A percentile compares a stretch with the other conserved stretches of the same genome.
Conservation (phyloP, 1,284 basidiomycete genomes). For the Ceratobasidium sp. region DNA sequence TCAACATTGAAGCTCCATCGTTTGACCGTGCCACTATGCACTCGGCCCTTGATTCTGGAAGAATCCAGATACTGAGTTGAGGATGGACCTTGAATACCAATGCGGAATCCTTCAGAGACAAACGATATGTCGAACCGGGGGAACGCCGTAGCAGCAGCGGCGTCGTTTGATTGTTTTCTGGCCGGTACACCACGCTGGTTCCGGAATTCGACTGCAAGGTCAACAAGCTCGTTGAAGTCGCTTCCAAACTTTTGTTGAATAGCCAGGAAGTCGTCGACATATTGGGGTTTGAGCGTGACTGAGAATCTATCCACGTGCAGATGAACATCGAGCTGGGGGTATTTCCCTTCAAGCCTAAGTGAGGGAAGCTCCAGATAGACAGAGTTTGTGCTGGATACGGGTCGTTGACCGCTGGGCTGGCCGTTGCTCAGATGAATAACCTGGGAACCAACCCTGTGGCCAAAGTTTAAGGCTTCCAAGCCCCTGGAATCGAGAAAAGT, state of each 20-base stretch:
- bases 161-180: conserved; percentile 49
- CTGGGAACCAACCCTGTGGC: conserved; percentile 73
- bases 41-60: conserved; percentile 71
- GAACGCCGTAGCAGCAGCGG: conserved; percentile 32
- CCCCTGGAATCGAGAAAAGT: conserved; percentile 59
- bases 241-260: conserved; percentile 88
- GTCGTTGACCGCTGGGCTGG: conserved; percentile 62
- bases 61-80: conserved; percentile 80
- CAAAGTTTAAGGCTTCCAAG: conserved; percentile 62
- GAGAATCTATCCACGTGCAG: conserved; percentile 75
- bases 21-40: conserved; percentile 61
- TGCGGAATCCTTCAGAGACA: conserved; percentile 79
- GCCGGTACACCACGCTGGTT: conserved; percentile 55
- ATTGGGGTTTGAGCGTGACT: conserved; percentile 78
- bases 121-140: conserved; percentile 61
- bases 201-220: conserved; percentile 71
- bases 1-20: conserved; percentile 75
- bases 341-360: conserved; percentile 69
- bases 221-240: conserved; percentile 83
- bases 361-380: conserved; percentile 75
- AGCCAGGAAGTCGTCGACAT: conserved; percentile 82
- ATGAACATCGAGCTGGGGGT: conserved; percentile 64
- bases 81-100: conserved; percentile 77
- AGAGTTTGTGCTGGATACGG: conserved; percentile 57
- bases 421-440: conserved; percentile 57